Percentiles rank a stretch among this genome's conserved stretches.
Evolutionary conservation across 495 filamentous ascomycete genomes (phyloP).

Genomic region (Tuber microsphaerosporum): DNA sequence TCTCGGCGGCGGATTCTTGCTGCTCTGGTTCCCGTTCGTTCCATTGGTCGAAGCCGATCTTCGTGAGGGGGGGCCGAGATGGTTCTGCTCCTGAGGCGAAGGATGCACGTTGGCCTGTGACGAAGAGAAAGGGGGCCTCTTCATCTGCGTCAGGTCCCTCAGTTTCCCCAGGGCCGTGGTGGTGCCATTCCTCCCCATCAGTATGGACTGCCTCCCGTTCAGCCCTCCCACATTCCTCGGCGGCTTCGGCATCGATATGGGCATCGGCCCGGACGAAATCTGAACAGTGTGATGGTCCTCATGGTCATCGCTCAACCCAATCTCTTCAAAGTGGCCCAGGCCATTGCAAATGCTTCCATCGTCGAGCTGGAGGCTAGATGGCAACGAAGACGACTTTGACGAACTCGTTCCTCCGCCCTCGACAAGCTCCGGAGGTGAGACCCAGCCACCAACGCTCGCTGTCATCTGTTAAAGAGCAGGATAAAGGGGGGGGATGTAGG

Average conservation of each 20-base stretch:
- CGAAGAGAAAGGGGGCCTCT: slow-evolving; percentile 26
- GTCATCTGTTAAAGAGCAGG: slow-evolving; percentile 6
- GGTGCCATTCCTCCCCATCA: slow-evolving; percentile 12
- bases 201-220: slow-evolving; percentile 17
- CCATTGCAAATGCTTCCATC: slow-evolving; percentile 60
- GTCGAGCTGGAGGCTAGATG: slow-evolving; percentile 66
- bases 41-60: slow-evolving; percentile 11
- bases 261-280: slow-evolving; percentile 3
- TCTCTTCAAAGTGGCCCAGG: slow-evolving; percentile 83
- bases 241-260: slow-evolving; percentile 17
- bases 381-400: slow-evolving; percentile 83
- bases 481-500: background rate
- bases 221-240: slow-evolving; percentile 11
- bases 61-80: slow-evolving; percentile 32
- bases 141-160: slow-evolving; percentile 42
- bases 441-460: slow-evolving; percentile 35
- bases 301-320: slow-evolving; percentile 64
- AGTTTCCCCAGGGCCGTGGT: slow-evolving; percentile 18
- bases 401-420: slow-evolving; percentile 60
- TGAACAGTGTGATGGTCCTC: slow-evolving; percentile 8
- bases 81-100: slow-evolving; percentile 15
- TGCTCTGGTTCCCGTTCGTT: slow-evolving; percentile 8
- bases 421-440: slow-evolving; percentile 32
- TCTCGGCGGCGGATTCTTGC: background rate
- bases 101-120: slow-evolving; percentile 28